Conservation (phyloP, 192 early-diverging fungal genomes). For the Gamsiella multidivaricata region DNA sequence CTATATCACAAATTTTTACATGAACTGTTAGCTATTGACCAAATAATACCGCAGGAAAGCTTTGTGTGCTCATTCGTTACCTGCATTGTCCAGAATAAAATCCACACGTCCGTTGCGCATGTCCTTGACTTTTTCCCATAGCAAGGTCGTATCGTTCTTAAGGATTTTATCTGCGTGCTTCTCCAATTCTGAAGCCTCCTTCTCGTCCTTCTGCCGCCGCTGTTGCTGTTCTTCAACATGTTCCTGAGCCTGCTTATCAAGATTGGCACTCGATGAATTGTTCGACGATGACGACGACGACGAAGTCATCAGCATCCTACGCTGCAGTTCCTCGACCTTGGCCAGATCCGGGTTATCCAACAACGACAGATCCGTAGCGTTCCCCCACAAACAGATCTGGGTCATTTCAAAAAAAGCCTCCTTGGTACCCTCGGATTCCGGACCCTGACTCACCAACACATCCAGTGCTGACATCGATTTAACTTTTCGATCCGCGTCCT, state of each 20-base stretch:
- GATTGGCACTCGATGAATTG: conserved; percentile 55
- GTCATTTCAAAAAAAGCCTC: conserved; percentile 72
- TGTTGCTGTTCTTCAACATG: background rate
- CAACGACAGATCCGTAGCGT: conserved; percentile 87
- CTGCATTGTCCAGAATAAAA: conserved; percentile 92
- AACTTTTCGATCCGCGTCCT: background rate
- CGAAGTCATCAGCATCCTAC: conserved; percentile 34
- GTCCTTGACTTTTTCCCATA: conserved; percentile 68
- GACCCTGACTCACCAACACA: conserved; percentile 40
- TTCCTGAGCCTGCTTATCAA: conserved; percentile 25
- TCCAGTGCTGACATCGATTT: conserved; percentile 23
- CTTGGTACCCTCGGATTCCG: conserved; percentile 27
- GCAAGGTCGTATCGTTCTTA: conserved; percentile 74
- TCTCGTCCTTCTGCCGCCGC: background rate
- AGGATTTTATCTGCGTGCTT: conserved; percentile 71
- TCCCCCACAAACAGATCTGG: conserved; percentile 90
- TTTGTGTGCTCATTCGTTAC: conserved; percentile 35
- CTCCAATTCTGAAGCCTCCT: conserved; percentile 53
- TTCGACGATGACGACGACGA: conserved; percentile 10
- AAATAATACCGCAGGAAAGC: no score
- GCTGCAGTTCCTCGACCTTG: conserved; percentile 77
- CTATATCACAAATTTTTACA: no score
- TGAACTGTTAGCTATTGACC: no score
- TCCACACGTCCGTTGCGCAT: conserved; percentile 74
- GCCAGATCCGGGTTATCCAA: conserved; percentile 74